Percentiles rank a stretch among this genome's conserved stretches.
Conservation (phyloP, 768 basidiomycete genomes). For the Leccinellum rugosiceps region DNA sequence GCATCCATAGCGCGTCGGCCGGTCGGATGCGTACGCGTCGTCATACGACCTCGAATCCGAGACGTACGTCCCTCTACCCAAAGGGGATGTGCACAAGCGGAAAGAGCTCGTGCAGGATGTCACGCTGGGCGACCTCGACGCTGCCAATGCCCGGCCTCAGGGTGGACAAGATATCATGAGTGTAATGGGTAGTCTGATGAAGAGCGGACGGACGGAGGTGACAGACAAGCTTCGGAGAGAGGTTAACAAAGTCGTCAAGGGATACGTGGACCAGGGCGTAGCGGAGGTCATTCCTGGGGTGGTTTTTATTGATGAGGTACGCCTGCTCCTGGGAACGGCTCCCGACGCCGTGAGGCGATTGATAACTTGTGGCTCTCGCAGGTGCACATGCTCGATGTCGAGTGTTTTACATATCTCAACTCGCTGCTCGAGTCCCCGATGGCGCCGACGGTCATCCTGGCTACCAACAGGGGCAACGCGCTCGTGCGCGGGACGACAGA, state of each 20-base stretch:
- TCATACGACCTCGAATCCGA: slow-evolving; percentile 98
- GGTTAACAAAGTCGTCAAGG: slow-evolving; percentile 96
- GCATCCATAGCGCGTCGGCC: slow-evolving; percentile 74
- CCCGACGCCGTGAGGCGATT: background rate
- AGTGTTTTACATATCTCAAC: slow-evolving; percentile 98
- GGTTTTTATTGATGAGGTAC: slow-evolving; percentile 96
- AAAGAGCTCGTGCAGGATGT: slow-evolving; percentile 96
- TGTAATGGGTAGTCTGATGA: slow-evolving; percentile 91
- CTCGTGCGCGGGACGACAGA: slow-evolving; percentile 93
- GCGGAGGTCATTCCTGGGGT: slow-evolving; percentile 98
- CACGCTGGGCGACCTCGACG: slow-evolving; percentile 91
- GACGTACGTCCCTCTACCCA: slow-evolving; percentile 96
- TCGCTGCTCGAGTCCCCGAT: slow-evolving; percentile 92
- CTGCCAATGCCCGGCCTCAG: slow-evolving; percentile 93
- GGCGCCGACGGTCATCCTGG: slow-evolving; percentile 96
- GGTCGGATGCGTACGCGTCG: slow-evolving; percentile 96
- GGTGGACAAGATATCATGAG: slow-evolving; percentile 99
- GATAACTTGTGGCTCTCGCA: slow-evolving; percentile 27
- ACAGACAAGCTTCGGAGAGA: slow-evolving; percentile 95
- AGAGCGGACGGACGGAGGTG: slow-evolving; percentile 91
- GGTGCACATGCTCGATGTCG: slow-evolving; percentile 99
- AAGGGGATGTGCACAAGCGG: slow-evolving; percentile 93
- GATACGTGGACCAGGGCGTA: slow-evolving; percentile 97
- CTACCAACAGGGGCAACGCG: slow-evolving; percentile 91
- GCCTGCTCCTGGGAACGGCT: slow-evolving; percentile 12